A percentile compares a stretch with the other conserved stretches of the same genome.
Evolutionary conservation across 2,329 filamentous ascomycete species (phyloP).

Genomic region (Colletotrichum lentis): DNA sequence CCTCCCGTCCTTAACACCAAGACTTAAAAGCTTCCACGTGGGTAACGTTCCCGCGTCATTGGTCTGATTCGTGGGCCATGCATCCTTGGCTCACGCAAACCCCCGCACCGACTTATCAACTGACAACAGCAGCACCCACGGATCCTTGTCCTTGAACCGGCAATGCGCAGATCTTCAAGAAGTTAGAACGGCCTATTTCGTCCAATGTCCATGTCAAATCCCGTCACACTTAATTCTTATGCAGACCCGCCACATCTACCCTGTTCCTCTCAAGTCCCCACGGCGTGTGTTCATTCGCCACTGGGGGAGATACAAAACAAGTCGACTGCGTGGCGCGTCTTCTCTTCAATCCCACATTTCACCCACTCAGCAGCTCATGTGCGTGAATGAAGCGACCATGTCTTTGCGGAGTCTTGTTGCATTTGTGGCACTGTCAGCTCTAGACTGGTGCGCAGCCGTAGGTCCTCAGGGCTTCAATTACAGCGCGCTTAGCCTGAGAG

Average conservation of each 20-base stretch:
- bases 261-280: no score
- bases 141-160: background rate
- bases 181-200: background rate
- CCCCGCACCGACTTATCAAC: slow-evolving; percentile 8
- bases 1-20: background rate
- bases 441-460: background rate
- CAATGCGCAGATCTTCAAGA: background rate
- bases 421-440: background rate
- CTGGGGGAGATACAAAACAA: slow-evolving; percentile 1
- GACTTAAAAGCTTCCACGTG: background rate
- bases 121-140: no score
- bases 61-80: slow-evolving; percentile 1
- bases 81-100: slow-evolving; percentile 7
- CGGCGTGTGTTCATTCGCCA: background rate
- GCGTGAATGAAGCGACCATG: background rate
- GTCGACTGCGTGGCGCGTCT: background rate
- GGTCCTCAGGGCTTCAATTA: slow-evolving; percentile 41
- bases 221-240: background rate
- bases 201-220: background rate
- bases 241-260: background rate
- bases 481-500: slow-evolving; percentile 44
- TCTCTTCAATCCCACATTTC: no score
- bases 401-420: background rate
- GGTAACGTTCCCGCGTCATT: slow-evolving; percentile 1
- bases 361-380: no score